These are phyloP conservation scores for Pleurotus ostreatus DNA, from an alignment of 768 basidiomycete species.

Conservation along the genomic window DNA sequence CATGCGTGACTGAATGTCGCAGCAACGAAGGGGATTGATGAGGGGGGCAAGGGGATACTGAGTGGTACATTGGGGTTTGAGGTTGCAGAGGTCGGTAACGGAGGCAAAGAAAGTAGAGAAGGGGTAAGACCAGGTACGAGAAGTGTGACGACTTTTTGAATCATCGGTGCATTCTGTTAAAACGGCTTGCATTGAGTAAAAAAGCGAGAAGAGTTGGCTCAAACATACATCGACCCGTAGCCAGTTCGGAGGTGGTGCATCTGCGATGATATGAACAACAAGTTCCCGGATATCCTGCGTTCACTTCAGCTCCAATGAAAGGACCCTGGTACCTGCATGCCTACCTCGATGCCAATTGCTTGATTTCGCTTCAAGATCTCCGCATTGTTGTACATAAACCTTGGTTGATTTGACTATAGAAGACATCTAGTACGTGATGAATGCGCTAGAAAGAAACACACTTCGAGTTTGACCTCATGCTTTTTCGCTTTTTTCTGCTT, in stretches of 20 bases:
- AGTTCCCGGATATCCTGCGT: slow-evolving; percentile 85
- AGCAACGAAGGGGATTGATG: slow-evolving; percentile 58
- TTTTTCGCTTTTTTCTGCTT: slow-evolving; percentile 70
- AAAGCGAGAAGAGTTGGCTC: background rate
- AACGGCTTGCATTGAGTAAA: background rate
- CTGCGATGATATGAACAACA: slow-evolving; percentile 74
- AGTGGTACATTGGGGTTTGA: slow-evolving; percentile 43
- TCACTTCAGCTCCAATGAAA: too few species aligned
- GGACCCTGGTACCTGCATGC: too few species aligned
- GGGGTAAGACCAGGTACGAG: slow-evolving; percentile 86
- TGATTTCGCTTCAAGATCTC: slow-evolving; percentile 73
- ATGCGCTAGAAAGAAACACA: slow-evolving; percentile 31
- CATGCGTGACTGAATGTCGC: slow-evolving; percentile 89
- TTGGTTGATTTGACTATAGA: slow-evolving; percentile 40
- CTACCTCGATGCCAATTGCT: slow-evolving; percentile 78
- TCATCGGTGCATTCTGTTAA: slow-evolving; percentile 61
- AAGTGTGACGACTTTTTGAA: slow-evolving; percentile 76
- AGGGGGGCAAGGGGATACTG: slow-evolving; percentile 32
- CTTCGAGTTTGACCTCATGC: slow-evolving; percentile 52
- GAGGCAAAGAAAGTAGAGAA: slow-evolving; percentile 66
- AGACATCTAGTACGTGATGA: background rate
- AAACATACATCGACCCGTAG: slow-evolving; percentile 70
- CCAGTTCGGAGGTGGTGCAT: slow-evolving; percentile 85
- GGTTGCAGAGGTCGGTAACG: slow-evolving; percentile 66
- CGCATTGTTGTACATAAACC: slow-evolving; percentile 77